Conservation (phyloP, 2,329 filamentous ascomycete genomes). For the Aspergillus arachidicola region DNA sequence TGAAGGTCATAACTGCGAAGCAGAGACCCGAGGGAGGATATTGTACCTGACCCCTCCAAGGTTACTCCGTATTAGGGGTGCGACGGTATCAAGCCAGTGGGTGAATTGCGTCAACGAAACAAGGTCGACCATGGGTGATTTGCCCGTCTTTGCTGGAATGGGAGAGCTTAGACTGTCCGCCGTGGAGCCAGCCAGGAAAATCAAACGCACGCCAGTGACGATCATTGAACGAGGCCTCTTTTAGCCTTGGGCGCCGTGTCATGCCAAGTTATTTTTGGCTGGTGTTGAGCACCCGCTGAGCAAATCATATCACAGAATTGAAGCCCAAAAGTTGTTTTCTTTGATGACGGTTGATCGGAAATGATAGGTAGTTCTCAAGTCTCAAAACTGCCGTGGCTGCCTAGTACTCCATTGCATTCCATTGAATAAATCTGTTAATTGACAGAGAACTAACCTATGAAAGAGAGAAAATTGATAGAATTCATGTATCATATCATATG, state of each 20-base stretch:
- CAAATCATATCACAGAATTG: not conserved
- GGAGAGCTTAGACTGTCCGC: slow-evolving; percentile 6
- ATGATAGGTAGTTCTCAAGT: not conserved
- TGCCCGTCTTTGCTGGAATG: not conserved
- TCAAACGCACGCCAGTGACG: slow-evolving; percentile 6
- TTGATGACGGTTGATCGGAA: not conserved
- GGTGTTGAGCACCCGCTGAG: not conserved
- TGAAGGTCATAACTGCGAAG: not conserved
- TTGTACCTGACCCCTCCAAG: not conserved
- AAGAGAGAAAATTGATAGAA: not conserved
- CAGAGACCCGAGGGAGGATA: not conserved
- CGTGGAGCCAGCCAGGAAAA: slow-evolving; percentile 2
- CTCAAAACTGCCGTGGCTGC: too few species aligned
- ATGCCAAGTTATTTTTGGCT: slow-evolving; percentile 2
- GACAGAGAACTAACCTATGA: not conserved
- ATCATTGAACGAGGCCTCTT: slow-evolving; percentile 5
- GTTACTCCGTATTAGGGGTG: slow-evolving; percentile 4
- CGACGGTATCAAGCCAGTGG: not conserved
- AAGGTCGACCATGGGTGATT: slow-evolving; percentile 15
- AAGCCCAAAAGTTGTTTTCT: not conserved
- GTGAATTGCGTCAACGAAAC: slow-evolving; percentile 24
- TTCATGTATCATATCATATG: not conserved
- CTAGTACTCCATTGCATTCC: not conserved
- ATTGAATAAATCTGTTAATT: not conserved
- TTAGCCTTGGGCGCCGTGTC: not conserved